Evolutionary conservation across 2,329 filamentous ascomycete species (phyloP), one percentile per base, ranked within the genome.

Genomic region (Drechslera avenae): DNA sequence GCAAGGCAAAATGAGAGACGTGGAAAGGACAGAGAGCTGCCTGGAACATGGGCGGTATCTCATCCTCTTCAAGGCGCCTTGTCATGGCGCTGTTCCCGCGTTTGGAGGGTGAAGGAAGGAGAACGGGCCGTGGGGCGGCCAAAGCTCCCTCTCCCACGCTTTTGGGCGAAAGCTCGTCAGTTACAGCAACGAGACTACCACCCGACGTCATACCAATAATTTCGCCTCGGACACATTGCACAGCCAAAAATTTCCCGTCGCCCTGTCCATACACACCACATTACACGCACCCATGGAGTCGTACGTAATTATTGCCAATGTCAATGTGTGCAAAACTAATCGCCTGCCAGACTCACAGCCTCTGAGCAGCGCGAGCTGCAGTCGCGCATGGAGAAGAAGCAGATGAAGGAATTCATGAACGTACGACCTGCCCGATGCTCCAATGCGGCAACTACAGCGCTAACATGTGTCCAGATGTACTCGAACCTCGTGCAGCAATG

Each of bases 371-470:
- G 90, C 79, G 90, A 94, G 83, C 89, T 99, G 73, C 88, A 96
- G 78, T 79, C 85, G 79, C 91, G 94, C 77, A 92, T 99, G 85
- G 91, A 97, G 81, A 89, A 90, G 79, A 95, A 94, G 79, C 94
- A 99, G 79, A 90, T 99, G 83, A 96, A 96, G 81, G 93, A 97
- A 75, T 97, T 99, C 74, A 96, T 97, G 88, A 89, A 86, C 69
- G 94, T 97, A 83, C 66, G 90, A 82, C 31, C 31, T 10, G 26
- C 10, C 18, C n/a, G 31, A n/a, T 36, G 34, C 16, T 8, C 18
- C 17, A 21, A 6, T 10, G 4, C 18, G 19, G 1, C 6, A n/a
- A 18, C 16, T 5, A 14, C 16, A 32, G 18, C 19, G 46, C 51
- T 59, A 44, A 40, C 28, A n/a, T 4, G 55, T 33, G 13, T 39